Evolutionary conservation across 441 rosid species (phyloP), one percentile per base, ranked within the genome.

Genomic region (Cnidoscolus chayamansa): DNA sequence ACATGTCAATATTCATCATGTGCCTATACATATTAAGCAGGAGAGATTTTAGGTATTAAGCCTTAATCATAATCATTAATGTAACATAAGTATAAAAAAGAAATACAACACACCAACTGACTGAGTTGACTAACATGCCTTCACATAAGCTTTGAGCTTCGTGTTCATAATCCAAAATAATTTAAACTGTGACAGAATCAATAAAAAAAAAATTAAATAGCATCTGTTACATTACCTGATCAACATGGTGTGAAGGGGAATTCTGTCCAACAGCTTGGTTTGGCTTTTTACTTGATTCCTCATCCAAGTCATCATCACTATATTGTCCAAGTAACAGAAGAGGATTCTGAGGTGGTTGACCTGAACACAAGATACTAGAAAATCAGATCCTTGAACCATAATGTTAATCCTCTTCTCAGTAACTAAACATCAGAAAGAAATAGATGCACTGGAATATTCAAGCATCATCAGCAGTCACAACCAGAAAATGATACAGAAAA

Each of bases 301-400:
- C 91, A 57, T 93, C 92, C 74, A 85, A 67, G 51, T 95, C 99
- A 78, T 89, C 98, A 77, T 93, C 97, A 62, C 97, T 93, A 73
- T 95, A 95, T 72, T 91, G 99, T 65, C 94, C 98, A 70, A 95
- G 97, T 74, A 95, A 84, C 68, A 85, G 83, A 77, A 95, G 85
- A 58, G 99, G 97, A 76, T 93, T 95, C 73, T 84, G 89, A 51
- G 81, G 45, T 40, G 6, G 81, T 63, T 86, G 87, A 82, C 90
- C 99, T 95, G 99, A 67, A 79, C 54, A 89, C 62, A 82, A 77
- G 72, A 83, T 32, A 79, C 51, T 74, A 67, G 60, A 54, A 72
- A 68, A 71, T 86, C 82, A 90, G 80, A 75, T 69, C 5, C 40
- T 35, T 35, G 56, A 73, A 43, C 67, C 53, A 66, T 48, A 32